Evolutionary conservation across 208 protist species (phyloP).

Genomic region (Trichomonas tenax): DNA sequence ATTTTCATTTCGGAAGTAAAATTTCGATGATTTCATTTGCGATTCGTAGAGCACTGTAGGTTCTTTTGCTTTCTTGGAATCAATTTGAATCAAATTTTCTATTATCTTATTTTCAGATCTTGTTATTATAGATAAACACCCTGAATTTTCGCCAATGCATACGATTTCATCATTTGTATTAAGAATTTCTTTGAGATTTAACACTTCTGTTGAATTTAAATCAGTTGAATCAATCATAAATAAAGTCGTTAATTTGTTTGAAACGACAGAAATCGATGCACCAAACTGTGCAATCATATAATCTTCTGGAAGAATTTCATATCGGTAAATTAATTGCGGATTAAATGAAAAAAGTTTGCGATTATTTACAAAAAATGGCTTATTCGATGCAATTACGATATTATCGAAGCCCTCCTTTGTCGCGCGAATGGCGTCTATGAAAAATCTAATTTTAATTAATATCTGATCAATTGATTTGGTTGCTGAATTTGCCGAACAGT

Average conservation of each 20-base stretch:
- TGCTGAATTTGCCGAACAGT: not conserved
- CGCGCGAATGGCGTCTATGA: not conserved
- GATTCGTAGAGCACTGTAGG: not conserved
- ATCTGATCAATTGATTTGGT: not conserved
- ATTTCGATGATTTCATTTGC: not conserved
- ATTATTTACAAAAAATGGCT: not conserved
- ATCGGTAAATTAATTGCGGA: not conserved
- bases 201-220: not conserved
- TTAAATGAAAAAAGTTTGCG: not conserved
- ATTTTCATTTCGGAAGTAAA: not conserved
- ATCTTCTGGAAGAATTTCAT: not conserved
- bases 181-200: not conserved
- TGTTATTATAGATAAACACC: not conserved
- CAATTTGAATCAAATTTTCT: not conserved
- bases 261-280: not conserved
- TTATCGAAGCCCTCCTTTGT: not conserved
- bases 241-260: not conserved
- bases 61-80: not conserved
- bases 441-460: not conserved
- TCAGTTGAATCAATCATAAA: not conserved
- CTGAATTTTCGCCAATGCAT: not conserved
- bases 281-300: not conserved
- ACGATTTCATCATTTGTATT: not conserved
- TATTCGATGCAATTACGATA: not conserved
- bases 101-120: not conserved